A percentile compares a stretch with the other conserved stretches of the same genome.
phyloP scores from a whole-genome alignment of 768 basidiomycete species.

The Podaxis sp. region DNA sequence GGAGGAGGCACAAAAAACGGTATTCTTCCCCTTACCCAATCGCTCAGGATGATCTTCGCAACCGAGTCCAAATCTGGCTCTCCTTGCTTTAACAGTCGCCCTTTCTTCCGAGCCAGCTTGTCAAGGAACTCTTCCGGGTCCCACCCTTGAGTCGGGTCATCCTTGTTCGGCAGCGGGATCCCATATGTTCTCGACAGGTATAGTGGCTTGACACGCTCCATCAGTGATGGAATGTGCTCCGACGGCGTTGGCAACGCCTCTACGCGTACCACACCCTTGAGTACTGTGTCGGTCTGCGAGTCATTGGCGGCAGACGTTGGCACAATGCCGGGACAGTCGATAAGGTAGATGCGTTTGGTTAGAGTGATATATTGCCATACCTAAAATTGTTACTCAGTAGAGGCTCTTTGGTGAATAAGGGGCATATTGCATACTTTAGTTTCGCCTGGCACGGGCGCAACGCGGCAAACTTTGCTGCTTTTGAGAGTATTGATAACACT shows the following conservation, averaged over 20 bases:
- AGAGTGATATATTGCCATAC: conserved; percentile 99
- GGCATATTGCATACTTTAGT: conserved; percentile 61
- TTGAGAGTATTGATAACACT: conserved; percentile 98
- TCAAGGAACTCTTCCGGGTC: conserved; percentile 78
- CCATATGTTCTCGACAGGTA: conserved; percentile 88
- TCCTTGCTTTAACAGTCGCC: conserved; percentile 89
- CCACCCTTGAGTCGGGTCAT: conserved; percentile 55
- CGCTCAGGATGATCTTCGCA: conserved; percentile 91
- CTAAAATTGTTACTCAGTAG: conserved; percentile 27
- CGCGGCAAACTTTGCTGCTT: conserved; percentile 94
- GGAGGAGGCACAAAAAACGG: conserved; percentile 96
- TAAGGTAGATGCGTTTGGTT: conserved; percentile 94
- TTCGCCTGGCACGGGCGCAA: conserved; percentile 96
- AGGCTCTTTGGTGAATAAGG: conserved; percentile 1
- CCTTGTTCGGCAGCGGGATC: conserved; percentile 58
- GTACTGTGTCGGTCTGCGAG: conserved; percentile 84
- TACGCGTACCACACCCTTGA: conserved; percentile 96
- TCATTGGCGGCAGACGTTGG: conserved; percentile 85
- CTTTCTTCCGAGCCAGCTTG: conserved; percentile 85
- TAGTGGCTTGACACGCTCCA: conserved; percentile 88
- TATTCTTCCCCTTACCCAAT: conserved; percentile 97
- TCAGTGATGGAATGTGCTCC: conserved; percentile 85
- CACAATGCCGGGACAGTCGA: conserved; percentile 98
- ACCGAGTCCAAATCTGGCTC: conserved; percentile 92
- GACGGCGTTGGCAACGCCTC: conserved; percentile 92